Evolutionary conservation across 805 yeast genomes (phyloP), one percentile per base, ranked within the genome.

Genomic region (Hanseniaspora hatyaiensis): DNA sequence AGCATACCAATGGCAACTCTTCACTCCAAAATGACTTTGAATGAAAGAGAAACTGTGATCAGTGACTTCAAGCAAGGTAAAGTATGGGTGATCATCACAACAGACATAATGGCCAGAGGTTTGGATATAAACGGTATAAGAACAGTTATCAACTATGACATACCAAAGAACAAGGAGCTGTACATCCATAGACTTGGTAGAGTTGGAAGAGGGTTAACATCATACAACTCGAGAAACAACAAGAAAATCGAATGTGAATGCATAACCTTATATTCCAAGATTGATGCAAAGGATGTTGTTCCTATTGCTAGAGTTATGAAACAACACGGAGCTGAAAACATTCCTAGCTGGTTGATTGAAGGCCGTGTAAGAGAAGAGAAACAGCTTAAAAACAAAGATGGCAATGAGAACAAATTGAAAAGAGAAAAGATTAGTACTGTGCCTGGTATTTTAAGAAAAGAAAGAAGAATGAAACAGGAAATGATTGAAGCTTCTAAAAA

Each of bases 121-220:
- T 84, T 92, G 50, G 98, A 92, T 64, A 92, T 92, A 68, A 86
- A 86, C 59, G 96, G 96, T 48, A 89, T 92, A 42, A 92, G 88
- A 59, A 62, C 94, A 51, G 96, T 92, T 34, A 84, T 92, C 54
- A 92, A 92, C 65, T 92, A 92, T 63, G 99, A 92, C 65, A 95
- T 92, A 11, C 99, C 99, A 15, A 83, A 78, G 57, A 76, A 82
- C 37, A 86, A 96, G 0, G 96, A 89, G 63, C 81, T 95, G 0
- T 92, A 92, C 62, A 96, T 92, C 39, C 99, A 92, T 64, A 77
- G 99, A 67, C 85, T 92, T 57, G 99, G 99, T 64, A 82, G 99
- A 71, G 89, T 98, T 2, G 99, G 98, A 55, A 80, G 99, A 72
- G 47, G 47, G 8, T 36, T 43, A 19, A 43, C 47, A 4, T 43